Percentiles rank a stretch among this genome's conserved stretches.
phyloP scores from a whole-genome alignment of 768 basidiomycete species.

The Lentinula lateritia region DNA sequence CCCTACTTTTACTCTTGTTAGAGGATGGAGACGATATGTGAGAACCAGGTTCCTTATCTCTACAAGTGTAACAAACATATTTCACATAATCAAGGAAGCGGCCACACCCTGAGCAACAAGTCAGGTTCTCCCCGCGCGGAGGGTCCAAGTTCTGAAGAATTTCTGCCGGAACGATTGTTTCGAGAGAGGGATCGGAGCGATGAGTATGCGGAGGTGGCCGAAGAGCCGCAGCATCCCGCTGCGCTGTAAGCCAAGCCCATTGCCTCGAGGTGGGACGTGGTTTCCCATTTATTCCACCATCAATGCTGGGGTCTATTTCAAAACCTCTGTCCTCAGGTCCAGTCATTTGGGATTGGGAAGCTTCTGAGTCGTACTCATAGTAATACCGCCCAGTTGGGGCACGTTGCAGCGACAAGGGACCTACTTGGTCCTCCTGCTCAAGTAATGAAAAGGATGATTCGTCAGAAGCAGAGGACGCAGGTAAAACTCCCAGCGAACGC shows the following conservation, averaged over 20 bases:
- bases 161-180: conserved; percentile 37
- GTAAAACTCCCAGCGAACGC: conserved; percentile 50
- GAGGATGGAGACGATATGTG: conserved; percentile 13
- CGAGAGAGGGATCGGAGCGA: conserved; percentile 20
- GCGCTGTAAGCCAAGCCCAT: conserved; percentile 57
- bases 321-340: conserved; percentile 43
- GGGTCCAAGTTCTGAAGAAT: conserved; percentile 44
- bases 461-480: conserved; percentile 56
- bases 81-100: conserved; percentile 71
- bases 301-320: conserved; percentile 25
- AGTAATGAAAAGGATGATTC: conserved; percentile 34
- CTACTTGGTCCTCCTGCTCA: conserved; percentile 34
- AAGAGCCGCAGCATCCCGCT: conserved; percentile 21
- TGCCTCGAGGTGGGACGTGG: conserved; percentile 64
- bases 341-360: conserved; percentile 41
- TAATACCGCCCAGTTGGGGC: conserved; percentile 70
- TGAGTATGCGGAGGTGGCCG: conserved; percentile 16
- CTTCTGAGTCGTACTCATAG: conserved; percentile 56
- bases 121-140: conserved; percentile 58
- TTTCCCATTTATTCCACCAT: conserved; percentile 26
- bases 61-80: conserved; percentile 87
- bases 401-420: conserved; percentile 60
- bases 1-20: conserved; percentile 49
- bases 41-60: conserved; percentile 56
- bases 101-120: conserved; percentile 82